Evolutionary conservation across 129 eudicot species (phyloP).

Genomic region (Helichrysum umbraculigerum): DNA sequence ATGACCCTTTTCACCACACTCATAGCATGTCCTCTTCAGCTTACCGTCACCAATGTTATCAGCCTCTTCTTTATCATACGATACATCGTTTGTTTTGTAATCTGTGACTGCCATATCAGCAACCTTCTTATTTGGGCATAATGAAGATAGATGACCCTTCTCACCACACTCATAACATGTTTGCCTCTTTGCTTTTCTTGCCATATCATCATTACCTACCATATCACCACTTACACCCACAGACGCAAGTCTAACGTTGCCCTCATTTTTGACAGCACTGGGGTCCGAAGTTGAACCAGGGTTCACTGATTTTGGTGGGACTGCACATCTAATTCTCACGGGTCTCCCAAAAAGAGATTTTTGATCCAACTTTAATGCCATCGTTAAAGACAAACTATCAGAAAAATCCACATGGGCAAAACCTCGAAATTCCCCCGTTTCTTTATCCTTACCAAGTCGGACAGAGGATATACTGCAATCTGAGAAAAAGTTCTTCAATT

Average conservation of each 20-base stretch:
- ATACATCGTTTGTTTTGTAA: conserved; percentile 13
- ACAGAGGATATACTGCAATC: conserved; percentile 66
- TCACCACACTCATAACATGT: conserved; percentile 68
- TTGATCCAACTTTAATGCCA: conserved; percentile 82
- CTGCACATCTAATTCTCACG: conserved; percentile 78
- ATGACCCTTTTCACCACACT: conserved; percentile 76
- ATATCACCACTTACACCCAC: not conserved
- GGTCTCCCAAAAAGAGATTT: conserved; percentile 76
- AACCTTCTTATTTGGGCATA: conserved; percentile 61
- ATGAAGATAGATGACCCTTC: conserved; percentile 57
- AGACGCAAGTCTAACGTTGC: not conserved
- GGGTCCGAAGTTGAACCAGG: conserved; percentile 33
- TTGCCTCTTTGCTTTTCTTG: conserved; percentile 33
- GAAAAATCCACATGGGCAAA: conserved; percentile 91
- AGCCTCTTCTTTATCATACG: conserved; percentile 19
- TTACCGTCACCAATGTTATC: conserved; percentile 41
- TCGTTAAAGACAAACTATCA: conserved; percentile 58
- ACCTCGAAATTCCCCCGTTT: conserved; percentile 81
- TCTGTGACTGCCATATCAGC: conserved; percentile 29
- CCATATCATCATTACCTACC: conserved; percentile 1
- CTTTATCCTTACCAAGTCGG: conserved; percentile 91
- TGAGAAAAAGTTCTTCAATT: conserved; percentile 67
- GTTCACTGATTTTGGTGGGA: conserved; percentile 51
- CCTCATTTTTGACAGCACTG: conserved; percentile 12
- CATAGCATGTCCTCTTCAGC: conserved; percentile 56